Evolutionary conservation across 1,284 basidiomycete species (phyloP).

Genomic region (Taiwanofungus camphoratus): DNA sequence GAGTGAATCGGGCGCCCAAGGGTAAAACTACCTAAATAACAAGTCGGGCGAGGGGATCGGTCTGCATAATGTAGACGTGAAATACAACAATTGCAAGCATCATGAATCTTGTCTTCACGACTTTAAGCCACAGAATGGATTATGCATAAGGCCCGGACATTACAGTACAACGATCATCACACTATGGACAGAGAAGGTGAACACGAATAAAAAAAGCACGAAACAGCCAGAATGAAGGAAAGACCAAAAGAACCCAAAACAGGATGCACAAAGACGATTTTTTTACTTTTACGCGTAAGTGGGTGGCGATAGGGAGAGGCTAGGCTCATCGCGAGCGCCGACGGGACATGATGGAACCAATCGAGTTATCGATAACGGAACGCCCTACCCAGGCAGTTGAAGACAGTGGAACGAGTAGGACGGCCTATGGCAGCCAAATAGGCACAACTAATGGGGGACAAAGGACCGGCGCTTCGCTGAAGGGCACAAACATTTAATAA

Average conservation of each 20-base stretch:
- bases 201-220: slow-evolving; percentile 17
- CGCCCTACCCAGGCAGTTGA: neutral
- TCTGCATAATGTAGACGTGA: too few relatives aligned
- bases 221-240: neutral
- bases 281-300: neutral
- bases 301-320: neutral
- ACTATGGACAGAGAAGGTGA: slow-evolving; percentile 20
- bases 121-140: too few relatives aligned
- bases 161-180: slow-evolving; percentile 16
- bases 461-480: neutral
- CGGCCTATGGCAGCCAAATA: neutral
- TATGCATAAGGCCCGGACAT: neutral
- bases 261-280: neutral
- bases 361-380: neutral
- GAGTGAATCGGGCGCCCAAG: too few relatives aligned
- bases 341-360: too few relatives aligned
- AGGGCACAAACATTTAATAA: neutral
- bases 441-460: neutral
- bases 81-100: too few relatives aligned
- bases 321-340: neutral
- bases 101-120: too few relatives aligned
- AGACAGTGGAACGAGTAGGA: neutral
- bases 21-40: too few relatives aligned
- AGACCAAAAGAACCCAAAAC: neutral
- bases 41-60: too few relatives aligned